Percentiles rank a stretch among this genome's conserved stretches.
Conservation (phyloP, 1,139 yeast genomes). For the Candida pseudoviswanathii region DNA sequence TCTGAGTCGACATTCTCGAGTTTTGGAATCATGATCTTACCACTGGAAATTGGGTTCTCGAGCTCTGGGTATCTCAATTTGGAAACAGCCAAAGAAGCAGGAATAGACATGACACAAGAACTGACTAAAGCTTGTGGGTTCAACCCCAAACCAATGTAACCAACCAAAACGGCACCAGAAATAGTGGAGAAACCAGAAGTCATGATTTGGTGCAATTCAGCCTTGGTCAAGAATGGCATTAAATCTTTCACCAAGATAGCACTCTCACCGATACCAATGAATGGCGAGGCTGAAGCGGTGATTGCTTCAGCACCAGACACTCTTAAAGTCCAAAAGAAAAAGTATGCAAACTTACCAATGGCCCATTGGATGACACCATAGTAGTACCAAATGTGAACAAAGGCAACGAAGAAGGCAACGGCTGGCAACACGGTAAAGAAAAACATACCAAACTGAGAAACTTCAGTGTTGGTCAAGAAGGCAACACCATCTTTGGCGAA, state of each 20-base stretch:
- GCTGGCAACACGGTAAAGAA: slow-evolving; percentile 65
- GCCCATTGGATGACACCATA: slow-evolving; percentile 65
- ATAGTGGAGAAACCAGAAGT: slow-evolving; percentile 69
- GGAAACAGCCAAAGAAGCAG: slow-evolving; percentile 65
- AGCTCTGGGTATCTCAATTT: slow-evolving; percentile 65
- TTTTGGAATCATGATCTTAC: slow-evolving; percentile 51
- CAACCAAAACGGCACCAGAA: slow-evolving; percentile 66
- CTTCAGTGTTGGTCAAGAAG: slow-evolving; percentile 49
- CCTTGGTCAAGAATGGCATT: slow-evolving; percentile 60
- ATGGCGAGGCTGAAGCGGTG: slow-evolving; percentile 71
- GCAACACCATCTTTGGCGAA: slow-evolving; percentile 67
- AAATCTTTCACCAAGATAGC: slow-evolving; percentile 66
- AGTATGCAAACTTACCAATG: slow-evolving; percentile 57
- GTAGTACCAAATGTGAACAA: slow-evolving; percentile 64
- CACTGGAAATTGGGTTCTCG: slow-evolving; percentile 56
- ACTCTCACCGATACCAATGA: slow-evolving; percentile 69
- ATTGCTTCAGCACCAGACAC: slow-evolving; percentile 71
- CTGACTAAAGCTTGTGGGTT: slow-evolving; percentile 66
- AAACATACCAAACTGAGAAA: slow-evolving; percentile 48
- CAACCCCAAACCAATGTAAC: slow-evolving; percentile 66
- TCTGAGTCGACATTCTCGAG: slow-evolving; percentile 35
- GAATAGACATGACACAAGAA: slow-evolving; percentile 73
- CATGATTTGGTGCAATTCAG: slow-evolving; percentile 69
- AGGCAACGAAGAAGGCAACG: slow-evolving; percentile 64
- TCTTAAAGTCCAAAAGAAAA: slow-evolving; percentile 64